Evolutionary conservation across 1,139 yeast genomes (phyloP), one percentile per base, ranked within the genome.

Genomic region (Yamadazyma songkhlaensis): DNA sequence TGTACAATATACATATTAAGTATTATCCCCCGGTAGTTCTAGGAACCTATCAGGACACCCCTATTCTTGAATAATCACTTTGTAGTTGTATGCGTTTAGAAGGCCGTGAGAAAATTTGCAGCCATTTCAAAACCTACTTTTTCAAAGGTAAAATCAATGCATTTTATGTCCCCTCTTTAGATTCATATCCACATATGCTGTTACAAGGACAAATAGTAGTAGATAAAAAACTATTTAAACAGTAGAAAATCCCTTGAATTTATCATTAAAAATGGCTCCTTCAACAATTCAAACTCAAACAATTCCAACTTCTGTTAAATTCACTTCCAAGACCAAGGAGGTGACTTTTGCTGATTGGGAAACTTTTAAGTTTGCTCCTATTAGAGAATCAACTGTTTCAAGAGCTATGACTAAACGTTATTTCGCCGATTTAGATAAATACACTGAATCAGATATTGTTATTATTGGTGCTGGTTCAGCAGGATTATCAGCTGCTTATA

Each of bases 381-480:
- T 84, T 50, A 73, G 90, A 44, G 92, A 84, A 62, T 79, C 88
- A 8, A 79, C 85, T 3, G 90, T 84, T 26, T 81, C 90, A n/a
- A 73, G 92, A 44, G 92, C 92, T 27, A 84, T 84, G 92, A 83
- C 90, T 36, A 72, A 67, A 48, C 77, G 92, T 46, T 84, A 84
- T 64, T 84, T 83, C 58, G 74, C 76, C 34, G 92, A 84, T 54
- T 64, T 84, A 53, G 87, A 84, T 63, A 81, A 77, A 57, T 82
- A 76, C 55, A 81, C 89, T 25, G 90, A 84, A 51, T 75, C 84
- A 14, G 92, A 84, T 43, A 76, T 84, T 34, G 86, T 84, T 30
- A 79, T 84, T 52, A 74, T 84, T 46, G 92, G 92, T 40, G 90
- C 89, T 29, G 92, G 92, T 27, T 81, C 87, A 15, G 81, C 88